A percentile compares a stretch with the other conserved stretches of the same genome.
Conservation (phyloP, 1,139 yeast genomes). For the Kazachstania sp. region DNA sequence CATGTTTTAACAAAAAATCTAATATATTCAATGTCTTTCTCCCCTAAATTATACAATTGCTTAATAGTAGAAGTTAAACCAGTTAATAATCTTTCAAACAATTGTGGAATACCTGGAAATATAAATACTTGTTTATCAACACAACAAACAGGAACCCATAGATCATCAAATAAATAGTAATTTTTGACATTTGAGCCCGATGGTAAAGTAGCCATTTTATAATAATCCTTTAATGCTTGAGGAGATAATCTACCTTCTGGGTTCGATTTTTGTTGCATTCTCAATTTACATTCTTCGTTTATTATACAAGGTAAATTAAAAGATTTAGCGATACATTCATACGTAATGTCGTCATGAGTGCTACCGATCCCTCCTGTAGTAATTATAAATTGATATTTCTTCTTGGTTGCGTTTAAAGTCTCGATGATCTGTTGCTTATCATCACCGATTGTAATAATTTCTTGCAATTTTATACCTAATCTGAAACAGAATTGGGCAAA, state of each 20-base stretch:
- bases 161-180: constrained; percentile 44
- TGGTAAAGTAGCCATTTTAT: constrained; percentile 76
- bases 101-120: constrained; percentile 75
- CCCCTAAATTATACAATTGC: constrained; percentile 16
- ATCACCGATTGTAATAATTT: constrained; percentile 73
- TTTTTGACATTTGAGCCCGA: constrained; percentile 41
- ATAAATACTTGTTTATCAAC: constrained; percentile 55
- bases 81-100: constrained; percentile 50
- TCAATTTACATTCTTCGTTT: constrained; percentile 48
- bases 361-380: constrained; percentile 85
- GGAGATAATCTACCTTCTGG: constrained; percentile 35
- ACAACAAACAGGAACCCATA: constrained; percentile 81
- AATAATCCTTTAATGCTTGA: constrained; percentile 50
- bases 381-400: constrained; percentile 56
- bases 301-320: constrained; percentile 44
- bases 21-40: constrained; percentile 27
- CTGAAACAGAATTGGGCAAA: constrained; percentile 66
- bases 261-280: constrained; percentile 47
- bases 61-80: constrained; percentile 31
- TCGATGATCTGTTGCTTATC: constrained; percentile 55
- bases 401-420: constrained; percentile 41
- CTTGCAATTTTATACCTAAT: constrained; percentile 54
- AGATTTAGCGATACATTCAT: constrained; percentile 59
- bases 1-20: constrained; percentile 58
- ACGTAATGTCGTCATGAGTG: constrained; percentile 84